Conservation (phyloP, 2,329 filamentous ascomycete species). For the Aspergillus pseudoterreus region DNA sequence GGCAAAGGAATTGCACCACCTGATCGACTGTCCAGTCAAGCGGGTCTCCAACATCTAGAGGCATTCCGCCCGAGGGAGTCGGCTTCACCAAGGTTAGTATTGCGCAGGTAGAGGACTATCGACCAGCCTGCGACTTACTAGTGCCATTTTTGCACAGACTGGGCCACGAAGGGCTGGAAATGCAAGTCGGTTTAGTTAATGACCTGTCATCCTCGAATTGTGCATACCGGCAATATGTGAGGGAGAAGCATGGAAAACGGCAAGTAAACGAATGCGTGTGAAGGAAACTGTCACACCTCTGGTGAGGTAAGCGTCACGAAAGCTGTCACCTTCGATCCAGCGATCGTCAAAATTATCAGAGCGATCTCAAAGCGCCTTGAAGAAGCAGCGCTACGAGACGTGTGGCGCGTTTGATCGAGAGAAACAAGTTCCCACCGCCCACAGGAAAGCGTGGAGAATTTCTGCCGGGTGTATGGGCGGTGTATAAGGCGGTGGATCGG, state of each 20-base stretch:
- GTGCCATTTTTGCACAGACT: too few relatives aligned
- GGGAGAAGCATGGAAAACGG: too few relatives aligned
- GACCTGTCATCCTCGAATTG: too few relatives aligned
- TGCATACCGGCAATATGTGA: too few relatives aligned
- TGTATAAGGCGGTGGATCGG: constrained; percentile 5
- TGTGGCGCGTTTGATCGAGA: neutral
- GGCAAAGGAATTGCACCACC: constrained; percentile 64
- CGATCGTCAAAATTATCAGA: too few relatives aligned
- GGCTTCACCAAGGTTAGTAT: neutral
- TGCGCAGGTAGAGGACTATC: neutral
- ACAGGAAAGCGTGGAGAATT: constrained; percentile 4
- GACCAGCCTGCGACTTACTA: too few relatives aligned
- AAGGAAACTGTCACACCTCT: too few relatives aligned
- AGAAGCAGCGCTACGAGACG: neutral
- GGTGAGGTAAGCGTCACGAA: too few relatives aligned
- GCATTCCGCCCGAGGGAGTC: constrained; percentile 19
- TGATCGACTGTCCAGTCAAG: constrained; percentile 68
- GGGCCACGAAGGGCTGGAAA: too few relatives aligned
- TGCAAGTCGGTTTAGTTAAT: too few relatives aligned
- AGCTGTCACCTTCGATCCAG: too few relatives aligned
- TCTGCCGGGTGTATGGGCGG: constrained; percentile 9
- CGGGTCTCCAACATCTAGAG: constrained; percentile 55
- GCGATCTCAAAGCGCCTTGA: neutral
- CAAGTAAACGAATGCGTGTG: too few relatives aligned
- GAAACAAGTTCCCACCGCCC: neutral